These are phyloP conservation scores for Kalaharituber pfeilii DNA, from an alignment of 2,329 filamentous ascomycete species.

Conservation along the genomic window DNA sequence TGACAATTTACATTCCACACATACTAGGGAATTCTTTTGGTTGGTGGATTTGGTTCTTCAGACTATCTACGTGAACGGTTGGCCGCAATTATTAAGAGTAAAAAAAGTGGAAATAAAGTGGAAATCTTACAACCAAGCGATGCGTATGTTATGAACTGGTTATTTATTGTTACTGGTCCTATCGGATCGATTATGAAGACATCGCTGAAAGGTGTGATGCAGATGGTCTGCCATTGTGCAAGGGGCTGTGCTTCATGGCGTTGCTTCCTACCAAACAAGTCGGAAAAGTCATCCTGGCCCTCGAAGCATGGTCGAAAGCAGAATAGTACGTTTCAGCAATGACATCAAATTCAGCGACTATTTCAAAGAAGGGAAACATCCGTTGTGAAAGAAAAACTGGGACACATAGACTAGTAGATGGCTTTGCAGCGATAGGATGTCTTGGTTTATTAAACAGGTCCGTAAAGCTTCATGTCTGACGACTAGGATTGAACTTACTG, in stretches of 20 bases:
- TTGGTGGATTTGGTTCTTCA: slow-evolving; percentile 65
- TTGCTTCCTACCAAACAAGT: not conserved
- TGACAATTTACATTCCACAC: no score
- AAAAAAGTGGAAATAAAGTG: not conserved
- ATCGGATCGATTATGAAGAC: no score
- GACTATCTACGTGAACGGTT: slow-evolving; percentile 48
- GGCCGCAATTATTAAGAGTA: not conserved
- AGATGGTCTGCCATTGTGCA: not conserved
- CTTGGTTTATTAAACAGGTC: no score
- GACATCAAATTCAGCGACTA: not conserved
- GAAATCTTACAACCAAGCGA: not conserved
- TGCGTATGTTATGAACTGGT: not conserved
- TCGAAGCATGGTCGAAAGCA: not conserved
- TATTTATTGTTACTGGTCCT: no score
- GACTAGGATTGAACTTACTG: no score
- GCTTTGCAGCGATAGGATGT: no score
- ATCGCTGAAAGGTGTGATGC: not conserved
- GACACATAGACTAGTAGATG: no score
- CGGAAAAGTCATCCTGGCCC: not conserved
- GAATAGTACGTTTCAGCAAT: not conserved
- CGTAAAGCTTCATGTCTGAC: no score
- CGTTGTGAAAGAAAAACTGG: no score
- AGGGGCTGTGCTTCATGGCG: not conserved
- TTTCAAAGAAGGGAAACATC: not conserved
- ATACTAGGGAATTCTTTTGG: slow-evolving; percentile 55